Conservation (phyloP, 768 basidiomycete species). For the Boletus sp. region DNA sequence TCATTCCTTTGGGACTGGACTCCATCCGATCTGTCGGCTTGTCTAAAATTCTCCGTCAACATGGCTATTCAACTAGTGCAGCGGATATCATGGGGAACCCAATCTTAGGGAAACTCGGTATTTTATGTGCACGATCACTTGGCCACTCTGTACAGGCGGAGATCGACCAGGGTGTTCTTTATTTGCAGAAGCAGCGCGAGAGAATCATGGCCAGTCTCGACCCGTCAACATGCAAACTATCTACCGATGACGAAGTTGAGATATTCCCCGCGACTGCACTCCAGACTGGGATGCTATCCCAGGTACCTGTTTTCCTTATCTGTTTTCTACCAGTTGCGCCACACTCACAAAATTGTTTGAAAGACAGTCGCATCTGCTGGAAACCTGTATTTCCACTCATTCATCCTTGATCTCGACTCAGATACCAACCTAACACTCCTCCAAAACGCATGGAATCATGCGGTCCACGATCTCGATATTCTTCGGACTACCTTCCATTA, state of each 20-base stretch:
- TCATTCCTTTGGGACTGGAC: constrained; percentile 46
- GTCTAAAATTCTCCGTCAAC: constrained; percentile 32
- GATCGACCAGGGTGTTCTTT: constrained; percentile 10
- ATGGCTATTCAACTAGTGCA: constrained; percentile 34
- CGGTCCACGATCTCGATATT: constrained; percentile 34
- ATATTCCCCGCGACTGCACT: constrained; percentile 42
- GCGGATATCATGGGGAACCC: constrained; percentile 36
- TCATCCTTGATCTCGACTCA: constrained; percentile 21
- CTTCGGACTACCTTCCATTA: constrained; percentile 50
- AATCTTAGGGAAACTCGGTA: constrained; percentile 11
- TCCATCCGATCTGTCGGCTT: constrained; percentile 47
- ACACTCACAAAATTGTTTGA: background rate
- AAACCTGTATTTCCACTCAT: constrained; percentile 32
- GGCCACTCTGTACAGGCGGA: background rate
- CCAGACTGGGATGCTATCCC: constrained; percentile 49
- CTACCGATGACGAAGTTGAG: constrained; percentile 30
- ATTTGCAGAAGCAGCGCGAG: constrained; percentile 8
- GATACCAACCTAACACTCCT: constrained; percentile 28
- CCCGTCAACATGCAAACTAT: constrained; percentile 14
- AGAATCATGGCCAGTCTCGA: constrained; percentile 20
- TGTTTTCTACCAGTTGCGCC: background rate
- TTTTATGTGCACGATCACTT: constrained; percentile 12
- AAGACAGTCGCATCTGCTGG: constrained; percentile 31
- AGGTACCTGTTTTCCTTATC: constrained; percentile 28
- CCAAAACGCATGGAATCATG: constrained; percentile 36